Evolutionary conservation across 2,329 filamentous ascomycete genomes (phyloP).

Genomic region (Shiraia sp.): DNA sequence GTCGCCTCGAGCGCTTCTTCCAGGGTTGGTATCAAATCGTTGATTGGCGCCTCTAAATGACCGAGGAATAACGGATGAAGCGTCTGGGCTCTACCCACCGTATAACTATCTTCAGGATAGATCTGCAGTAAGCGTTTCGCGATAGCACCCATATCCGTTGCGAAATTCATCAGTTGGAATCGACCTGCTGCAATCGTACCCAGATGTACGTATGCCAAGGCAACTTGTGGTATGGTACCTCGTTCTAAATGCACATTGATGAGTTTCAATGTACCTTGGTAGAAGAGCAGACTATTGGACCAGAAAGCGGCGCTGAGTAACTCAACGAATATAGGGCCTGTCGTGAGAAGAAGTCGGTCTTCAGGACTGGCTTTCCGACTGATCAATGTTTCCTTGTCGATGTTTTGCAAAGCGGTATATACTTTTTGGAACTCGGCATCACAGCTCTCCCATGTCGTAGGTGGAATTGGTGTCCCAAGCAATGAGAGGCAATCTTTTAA

Average conservation of each 20-base stretch:
- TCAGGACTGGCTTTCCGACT: constrained; percentile 42
- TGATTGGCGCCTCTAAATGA: constrained; percentile 68
- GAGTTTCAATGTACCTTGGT: constrained; percentile 69
- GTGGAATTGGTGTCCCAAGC: constrained; percentile 69
- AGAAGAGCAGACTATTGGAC: constrained; percentile 73
- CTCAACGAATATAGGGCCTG: constrained; percentile 73
- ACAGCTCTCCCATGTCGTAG: constrained; percentile 73
- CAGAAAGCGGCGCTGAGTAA: constrained; percentile 73
- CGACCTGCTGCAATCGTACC: constrained; percentile 69
- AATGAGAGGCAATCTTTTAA: constrained; percentile 69
- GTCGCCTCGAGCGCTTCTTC: constrained; percentile 69
- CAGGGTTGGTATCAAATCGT: constrained; percentile 61
- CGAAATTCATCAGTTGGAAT: constrained; percentile 72
- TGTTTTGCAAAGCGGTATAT: constrained; percentile 31
- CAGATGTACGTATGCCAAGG: constrained; percentile 69
- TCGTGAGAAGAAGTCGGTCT: constrained; percentile 61
- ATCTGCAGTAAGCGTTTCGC: constrained; percentile 67
- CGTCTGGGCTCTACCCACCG: constrained; percentile 69
- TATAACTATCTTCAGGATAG: constrained; percentile 60
- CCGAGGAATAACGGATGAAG: constrained; percentile 71
- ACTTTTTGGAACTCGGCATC: constrained; percentile 70
- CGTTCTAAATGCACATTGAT: constrained; percentile 66
- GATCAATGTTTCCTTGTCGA: constrained; percentile 58
- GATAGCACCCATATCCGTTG: constrained; percentile 65
- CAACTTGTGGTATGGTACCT: constrained; percentile 71